Evolutionary conservation across 2,329 filamentous ascomycete species (phyloP).

Genomic region (Fusarium newnesense): DNA sequence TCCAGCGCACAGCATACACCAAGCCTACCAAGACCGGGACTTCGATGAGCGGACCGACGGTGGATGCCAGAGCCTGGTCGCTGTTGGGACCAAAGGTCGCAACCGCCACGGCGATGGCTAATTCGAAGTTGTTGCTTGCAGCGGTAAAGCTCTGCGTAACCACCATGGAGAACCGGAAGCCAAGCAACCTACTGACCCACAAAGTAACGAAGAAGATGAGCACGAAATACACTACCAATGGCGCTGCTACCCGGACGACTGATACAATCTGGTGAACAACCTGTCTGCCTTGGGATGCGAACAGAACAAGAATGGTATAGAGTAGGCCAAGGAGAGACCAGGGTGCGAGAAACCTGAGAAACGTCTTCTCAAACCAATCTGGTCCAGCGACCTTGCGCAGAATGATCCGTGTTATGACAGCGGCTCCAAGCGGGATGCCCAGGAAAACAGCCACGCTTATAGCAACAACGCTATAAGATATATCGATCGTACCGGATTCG

Average conservation of each 20-base stretch:
- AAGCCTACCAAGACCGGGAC: neutral
- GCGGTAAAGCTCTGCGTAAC: neutral
- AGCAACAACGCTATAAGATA: slow-evolving; percentile 75
- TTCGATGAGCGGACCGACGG: neutral
- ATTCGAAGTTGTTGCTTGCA: neutral
- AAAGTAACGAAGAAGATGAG: neutral
- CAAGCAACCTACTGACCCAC: neutral
- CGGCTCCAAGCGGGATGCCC: slow-evolving; percentile 83
- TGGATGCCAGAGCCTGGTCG: neutral
- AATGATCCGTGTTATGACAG: slow-evolving; percentile 75
- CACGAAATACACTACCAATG: neutral
- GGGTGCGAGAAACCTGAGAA: slow-evolving; percentile 75
- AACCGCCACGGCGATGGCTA: neutral
- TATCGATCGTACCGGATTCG: slow-evolving; percentile 47
- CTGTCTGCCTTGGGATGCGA: slow-evolving; percentile 80
- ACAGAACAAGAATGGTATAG: slow-evolving; percentile 88
- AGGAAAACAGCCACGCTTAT: slow-evolving; percentile 86
- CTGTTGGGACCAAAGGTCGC: neutral
- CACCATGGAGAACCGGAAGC: neutral
- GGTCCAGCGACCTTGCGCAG: slow-evolving; percentile 66
- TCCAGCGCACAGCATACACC: neutral
- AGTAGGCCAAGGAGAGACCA: slow-evolving; percentile 84
- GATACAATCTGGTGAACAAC: slow-evolving; percentile 54
- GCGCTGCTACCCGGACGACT: neutral
- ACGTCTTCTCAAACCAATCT: slow-evolving; percentile 73